Conservation (phyloP, 2,329 filamentous ascomycete genomes). For the Zymoseptoria tritici region DNA sequence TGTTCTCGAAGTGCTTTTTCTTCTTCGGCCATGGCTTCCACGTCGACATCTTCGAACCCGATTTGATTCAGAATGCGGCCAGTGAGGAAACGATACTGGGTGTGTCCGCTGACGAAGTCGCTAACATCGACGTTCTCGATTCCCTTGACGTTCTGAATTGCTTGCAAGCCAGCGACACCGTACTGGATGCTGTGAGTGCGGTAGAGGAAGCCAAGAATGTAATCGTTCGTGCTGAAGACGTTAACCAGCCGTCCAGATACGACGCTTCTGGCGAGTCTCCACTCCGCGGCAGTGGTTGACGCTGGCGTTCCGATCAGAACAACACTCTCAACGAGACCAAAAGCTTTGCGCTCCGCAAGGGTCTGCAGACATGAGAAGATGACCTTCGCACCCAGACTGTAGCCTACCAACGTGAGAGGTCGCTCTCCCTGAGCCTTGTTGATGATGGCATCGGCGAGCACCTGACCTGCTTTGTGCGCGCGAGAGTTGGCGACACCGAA, state of each 20-base stretch:
- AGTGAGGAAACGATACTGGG: constrained; percentile 44
- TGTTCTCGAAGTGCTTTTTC: constrained; percentile 33
- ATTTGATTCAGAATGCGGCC: constrained; percentile 46
- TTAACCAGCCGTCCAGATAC: constrained; percentile 80
- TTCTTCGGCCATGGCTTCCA: constrained; percentile 42
- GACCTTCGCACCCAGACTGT: constrained; percentile 42
- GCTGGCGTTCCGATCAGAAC: constrained; percentile 76
- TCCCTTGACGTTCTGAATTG: constrained; percentile 59
- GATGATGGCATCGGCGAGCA: constrained; percentile 35
- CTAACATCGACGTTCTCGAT: constrained; percentile 53
- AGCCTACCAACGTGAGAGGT: constrained; percentile 35
- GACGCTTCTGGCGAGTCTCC: constrained; percentile 68
- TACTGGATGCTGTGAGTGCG: constrained; percentile 74
- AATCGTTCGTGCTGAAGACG: constrained; percentile 80
- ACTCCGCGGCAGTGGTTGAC: constrained; percentile 63
- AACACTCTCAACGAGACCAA: constrained; percentile 75
- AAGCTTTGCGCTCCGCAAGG: constrained; percentile 69
- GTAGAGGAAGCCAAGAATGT: constrained; percentile 80
- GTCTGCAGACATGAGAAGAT: constrained; percentile 75
- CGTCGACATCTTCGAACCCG: constrained; percentile 47
- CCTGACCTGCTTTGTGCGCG: constrained; percentile 33
- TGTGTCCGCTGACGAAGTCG: constrained; percentile 44
- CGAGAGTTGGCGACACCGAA: constrained; percentile 33
- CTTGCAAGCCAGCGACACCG: constrained; percentile 76
- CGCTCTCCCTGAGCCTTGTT: constrained; percentile 36